These are phyloP conservation scores for Trifolium pratense DNA, from an alignment of 306 rosid genomes.

Conservation along the genomic window DNA sequence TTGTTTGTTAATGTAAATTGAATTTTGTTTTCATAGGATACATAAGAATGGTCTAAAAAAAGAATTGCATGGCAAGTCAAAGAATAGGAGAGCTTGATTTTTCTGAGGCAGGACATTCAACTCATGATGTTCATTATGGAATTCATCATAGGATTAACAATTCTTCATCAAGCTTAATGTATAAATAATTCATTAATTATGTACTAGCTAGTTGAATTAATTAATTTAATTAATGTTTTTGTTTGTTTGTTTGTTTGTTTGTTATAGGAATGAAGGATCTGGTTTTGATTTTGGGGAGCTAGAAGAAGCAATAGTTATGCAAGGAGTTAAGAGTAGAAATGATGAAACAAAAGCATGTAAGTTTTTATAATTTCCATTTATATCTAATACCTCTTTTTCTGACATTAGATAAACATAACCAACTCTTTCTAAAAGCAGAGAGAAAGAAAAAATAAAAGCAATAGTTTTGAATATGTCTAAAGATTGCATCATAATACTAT, in stretches of 20 bases:
- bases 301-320: conserved; percentile 87
- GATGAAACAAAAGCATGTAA: conserved; percentile 80
- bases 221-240: background rate
- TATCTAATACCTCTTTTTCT: conserved; percentile 38
- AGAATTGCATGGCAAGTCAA: conserved; percentile 73
- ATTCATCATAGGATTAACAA: conserved; percentile 66
- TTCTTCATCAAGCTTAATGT: conserved; percentile 70
- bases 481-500: background rate
- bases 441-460: conserved; percentile 39
- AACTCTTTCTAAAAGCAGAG: conserved; percentile 49
- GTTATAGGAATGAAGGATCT: conserved; percentile 66
- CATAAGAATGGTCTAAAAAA: conserved; percentile 51
- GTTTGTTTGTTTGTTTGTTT: conserved; percentile 33
- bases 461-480: conserved; percentile 61
- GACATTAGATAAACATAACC: conserved; percentile 59
- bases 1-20: conserved; percentile 37
- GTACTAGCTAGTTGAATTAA: background rate
- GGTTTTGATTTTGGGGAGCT: conserved; percentile 88
- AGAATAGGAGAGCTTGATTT: conserved; percentile 71
- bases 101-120: conserved; percentile 56
- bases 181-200: conserved; percentile 12
- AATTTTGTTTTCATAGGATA: conserved; percentile 46
- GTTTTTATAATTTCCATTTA: conserved; percentile 28
- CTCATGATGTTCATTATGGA: too few relatives aligned
- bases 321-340: conserved; percentile 69